A percentile compares a stretch with the other conserved stretches of the same genome.
These are phyloP conservation scores for Verruconis gallopava DNA, from an alignment of 2,329 filamentous ascomycete genomes.

Conservation along the genomic window DNA sequence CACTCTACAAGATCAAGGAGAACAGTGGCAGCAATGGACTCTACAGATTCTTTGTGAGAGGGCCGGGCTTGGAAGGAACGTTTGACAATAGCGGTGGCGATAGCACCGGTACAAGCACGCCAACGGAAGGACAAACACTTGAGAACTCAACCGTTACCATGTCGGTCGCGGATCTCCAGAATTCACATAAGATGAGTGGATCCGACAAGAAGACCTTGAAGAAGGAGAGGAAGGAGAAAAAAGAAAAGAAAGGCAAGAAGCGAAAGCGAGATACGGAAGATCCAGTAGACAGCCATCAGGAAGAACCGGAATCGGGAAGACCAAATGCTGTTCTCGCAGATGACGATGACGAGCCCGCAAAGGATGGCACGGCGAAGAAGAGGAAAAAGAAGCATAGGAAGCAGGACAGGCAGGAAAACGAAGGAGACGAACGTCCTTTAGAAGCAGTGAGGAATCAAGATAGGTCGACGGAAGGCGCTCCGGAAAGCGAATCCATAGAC, in stretches of 20 bases:
- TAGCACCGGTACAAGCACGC: neutral
- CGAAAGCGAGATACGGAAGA: constrained; percentile 8
- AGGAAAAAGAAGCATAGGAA: neutral
- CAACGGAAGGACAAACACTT: neutral
- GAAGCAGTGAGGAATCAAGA: constrained; percentile 1
- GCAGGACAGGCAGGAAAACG: neutral
- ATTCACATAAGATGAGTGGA: neutral
- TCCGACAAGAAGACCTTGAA: neutral
- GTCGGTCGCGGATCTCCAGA: constrained; percentile 5
- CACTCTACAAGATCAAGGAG: constrained; percentile 33
- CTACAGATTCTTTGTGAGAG: constrained; percentile 75
- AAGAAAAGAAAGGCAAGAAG: constrained; percentile 7
- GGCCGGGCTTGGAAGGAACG: constrained; percentile 65
- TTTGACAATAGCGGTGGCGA: constrained; percentile 29
- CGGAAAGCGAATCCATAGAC: neutral
- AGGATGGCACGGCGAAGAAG: neutral
- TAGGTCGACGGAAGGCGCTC: too few relatives aligned
- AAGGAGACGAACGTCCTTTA: too few relatives aligned
- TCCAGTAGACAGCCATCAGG: neutral
- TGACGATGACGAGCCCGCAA: neutral
- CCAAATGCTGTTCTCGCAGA: too few relatives aligned
- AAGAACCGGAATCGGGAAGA: neutral
- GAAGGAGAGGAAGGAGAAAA: constrained; percentile 2
- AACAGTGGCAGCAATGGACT: constrained; percentile 40
- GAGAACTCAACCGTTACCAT: neutral